A percentile compares a stretch with the other conserved stretches of the same genome.
These are phyloP conservation scores for Aurifilum marmelostoma DNA, from an alignment of 2,329 filamentous ascomycete species.

Conservation along the genomic window DNA sequence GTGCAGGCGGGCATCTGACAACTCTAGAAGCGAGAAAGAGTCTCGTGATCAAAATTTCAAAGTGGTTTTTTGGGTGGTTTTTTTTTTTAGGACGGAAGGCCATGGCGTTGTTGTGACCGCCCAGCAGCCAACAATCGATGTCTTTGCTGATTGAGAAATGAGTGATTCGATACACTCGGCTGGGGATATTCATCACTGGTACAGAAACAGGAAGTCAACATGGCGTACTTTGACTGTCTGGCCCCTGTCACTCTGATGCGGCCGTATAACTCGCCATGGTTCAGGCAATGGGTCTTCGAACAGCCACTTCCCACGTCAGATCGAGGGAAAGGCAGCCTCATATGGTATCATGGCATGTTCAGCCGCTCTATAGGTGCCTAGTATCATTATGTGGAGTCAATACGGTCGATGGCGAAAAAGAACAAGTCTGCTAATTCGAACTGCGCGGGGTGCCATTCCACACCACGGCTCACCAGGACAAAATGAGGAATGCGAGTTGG, in stretches of 20 bases:
- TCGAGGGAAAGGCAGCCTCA: not conserved
- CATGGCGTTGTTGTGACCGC: not conserved
- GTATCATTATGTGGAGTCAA: not conserved
- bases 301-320: not conserved
- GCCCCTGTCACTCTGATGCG: not conserved
- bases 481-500: not conserved
- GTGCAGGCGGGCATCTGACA: not conserved
- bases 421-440: not conserved
- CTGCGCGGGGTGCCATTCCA: conserved; percentile 1
- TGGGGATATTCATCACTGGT: not conserved
- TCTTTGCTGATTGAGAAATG: not conserved
- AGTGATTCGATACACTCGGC: not conserved
- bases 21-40: not conserved
- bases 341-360: too few relatives aligned
- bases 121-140: not conserved
- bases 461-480: not conserved
- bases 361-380: not conserved
- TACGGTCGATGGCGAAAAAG: not conserved
- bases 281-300: not conserved
- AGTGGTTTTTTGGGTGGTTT: too few relatives aligned
- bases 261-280: not conserved
- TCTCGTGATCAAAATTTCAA: not conserved
- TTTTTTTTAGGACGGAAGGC: not conserved
- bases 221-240: not conserved
- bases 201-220: not conserved